A percentile compares a stretch with the other conserved stretches of the same genome.
These are phyloP conservation scores for Pichia ethanolica DNA, from an alignment of 805 yeast species.

Conservation along the genomic window DNA sequence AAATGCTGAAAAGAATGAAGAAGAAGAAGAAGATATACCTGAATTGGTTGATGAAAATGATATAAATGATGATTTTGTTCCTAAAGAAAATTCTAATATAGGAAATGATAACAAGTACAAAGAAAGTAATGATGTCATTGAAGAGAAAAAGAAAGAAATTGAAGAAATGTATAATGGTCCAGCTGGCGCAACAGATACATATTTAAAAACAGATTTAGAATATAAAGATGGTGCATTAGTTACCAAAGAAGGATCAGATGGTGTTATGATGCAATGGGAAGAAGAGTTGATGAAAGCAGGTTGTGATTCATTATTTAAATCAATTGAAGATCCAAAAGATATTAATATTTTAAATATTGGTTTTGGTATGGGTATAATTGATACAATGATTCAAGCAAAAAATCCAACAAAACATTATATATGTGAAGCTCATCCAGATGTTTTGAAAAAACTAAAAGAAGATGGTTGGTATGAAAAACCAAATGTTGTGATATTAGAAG, in stretches of 20 bases:
- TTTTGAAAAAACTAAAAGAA: conserved; percentile 50
- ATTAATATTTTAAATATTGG: conserved; percentile 73
- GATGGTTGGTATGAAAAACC: conserved; percentile 81
- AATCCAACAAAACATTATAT: conserved; percentile 72
- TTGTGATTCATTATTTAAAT: conserved; percentile 60
- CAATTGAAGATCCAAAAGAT: conserved; percentile 30
- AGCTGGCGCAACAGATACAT: conserved; percentile 57
- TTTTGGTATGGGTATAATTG: conserved; percentile 96
- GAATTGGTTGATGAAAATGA: conserved; percentile 12
- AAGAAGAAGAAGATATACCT: conserved; percentile 13
- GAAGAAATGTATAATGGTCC: conserved; percentile 38
- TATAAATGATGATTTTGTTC: neutral
- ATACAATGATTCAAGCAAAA: conserved; percentile 55
- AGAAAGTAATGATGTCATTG: neutral
- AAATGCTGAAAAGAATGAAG: conserved; percentile 15
- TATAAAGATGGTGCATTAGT: conserved; percentile 63
- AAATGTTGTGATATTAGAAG: conserved; percentile 68
- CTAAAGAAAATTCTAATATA: conserved; percentile 1
- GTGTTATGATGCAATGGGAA: conserved; percentile 99
- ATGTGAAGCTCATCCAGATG: conserved; percentile 94
- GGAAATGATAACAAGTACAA: too few relatives aligned
- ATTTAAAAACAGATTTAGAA: conserved; percentile 56
- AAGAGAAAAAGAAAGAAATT: conserved; percentile 3
- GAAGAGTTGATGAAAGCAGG: conserved; percentile 72
- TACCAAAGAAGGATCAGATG: conserved; percentile 70